These are phyloP conservation scores for Lipomyces kockii DNA, from an alignment of 805 yeast genomes.

Conservation along the genomic window DNA sequence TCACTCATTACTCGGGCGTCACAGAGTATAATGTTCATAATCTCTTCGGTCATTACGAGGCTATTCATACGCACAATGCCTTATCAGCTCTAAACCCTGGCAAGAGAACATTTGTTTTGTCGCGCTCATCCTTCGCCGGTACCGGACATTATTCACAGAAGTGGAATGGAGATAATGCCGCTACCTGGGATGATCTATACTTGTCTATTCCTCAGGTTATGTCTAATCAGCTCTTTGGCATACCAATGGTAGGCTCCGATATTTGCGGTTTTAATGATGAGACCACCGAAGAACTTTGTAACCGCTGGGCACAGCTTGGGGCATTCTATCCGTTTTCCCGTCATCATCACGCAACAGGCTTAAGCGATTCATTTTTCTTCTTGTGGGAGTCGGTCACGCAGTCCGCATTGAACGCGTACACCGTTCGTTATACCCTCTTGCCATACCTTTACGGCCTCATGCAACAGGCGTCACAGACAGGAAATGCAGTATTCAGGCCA, in stretches of 20 bases:
- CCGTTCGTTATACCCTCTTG: slow-evolving; percentile 55
- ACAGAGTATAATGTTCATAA: slow-evolving; percentile 44
- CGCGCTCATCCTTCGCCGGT: slow-evolving; percentile 76
- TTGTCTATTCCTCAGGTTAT: slow-evolving; percentile 78
- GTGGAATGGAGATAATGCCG: slow-evolving; percentile 82
- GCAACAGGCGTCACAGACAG: slow-evolving; percentile 56
- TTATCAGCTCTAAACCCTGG: slow-evolving; percentile 3
- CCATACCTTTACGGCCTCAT: slow-evolving; percentile 73
- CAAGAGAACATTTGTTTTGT: slow-evolving; percentile 64
- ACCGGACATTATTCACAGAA: slow-evolving; percentile 80
- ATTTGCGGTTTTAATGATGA: slow-evolving; percentile 21
- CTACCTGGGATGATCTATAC: slow-evolving; percentile 45
- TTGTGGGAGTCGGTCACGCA: slow-evolving; percentile 38
- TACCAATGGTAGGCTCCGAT: slow-evolving; percentile 8
- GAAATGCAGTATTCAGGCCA: slow-evolving; percentile 68
- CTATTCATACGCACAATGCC: slow-evolving; percentile 8
- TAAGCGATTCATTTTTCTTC: slow-evolving; percentile 45
- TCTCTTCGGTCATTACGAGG: slow-evolving; percentile 40
- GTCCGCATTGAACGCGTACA: slow-evolving; percentile 42
- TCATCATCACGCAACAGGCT: slow-evolving; percentile 41
- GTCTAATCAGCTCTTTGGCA: slow-evolving; percentile 44
- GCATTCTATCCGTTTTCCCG: slow-evolving; percentile 29
- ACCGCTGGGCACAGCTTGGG: slow-evolving; percentile 39
- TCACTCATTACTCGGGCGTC: slow-evolving; percentile 10
- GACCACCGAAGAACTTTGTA: slow-evolving; percentile 39